These are phyloP conservation scores for Phyllosticta paracitricarpa DNA, from an alignment of 2,329 filamentous ascomycete species.

Conservation along the genomic window DNA sequence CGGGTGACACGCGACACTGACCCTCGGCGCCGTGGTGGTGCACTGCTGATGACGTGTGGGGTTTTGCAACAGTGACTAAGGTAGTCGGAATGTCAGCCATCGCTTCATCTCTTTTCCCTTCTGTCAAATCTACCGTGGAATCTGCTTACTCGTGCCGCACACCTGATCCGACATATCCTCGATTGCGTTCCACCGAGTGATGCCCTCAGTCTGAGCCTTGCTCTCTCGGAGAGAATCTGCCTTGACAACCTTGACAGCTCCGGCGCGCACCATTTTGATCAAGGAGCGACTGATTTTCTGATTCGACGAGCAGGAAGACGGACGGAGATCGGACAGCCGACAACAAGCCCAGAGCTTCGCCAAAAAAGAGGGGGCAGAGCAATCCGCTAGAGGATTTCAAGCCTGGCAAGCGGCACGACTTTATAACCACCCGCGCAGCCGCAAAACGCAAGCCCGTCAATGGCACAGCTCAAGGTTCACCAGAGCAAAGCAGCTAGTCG, in stretches of 20 bases:
- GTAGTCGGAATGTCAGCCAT: not conserved
- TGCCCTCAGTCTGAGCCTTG: slow-evolving; percentile 39
- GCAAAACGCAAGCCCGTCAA: not conserved
- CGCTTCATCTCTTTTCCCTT: not conserved
- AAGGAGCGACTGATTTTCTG: not conserved
- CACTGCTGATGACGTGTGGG: slow-evolving; percentile 51
- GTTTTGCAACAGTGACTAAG: slow-evolving; percentile 53
- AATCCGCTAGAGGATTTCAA: not conserved
- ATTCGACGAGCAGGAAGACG: not conserved
- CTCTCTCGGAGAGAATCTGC: slow-evolving; percentile 12
- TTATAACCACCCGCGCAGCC: not conserved
- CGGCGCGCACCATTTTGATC: slow-evolving; percentile 3
- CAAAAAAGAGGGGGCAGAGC: not conserved
- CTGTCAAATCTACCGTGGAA: not conserved
- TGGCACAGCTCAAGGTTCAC: not conserved
- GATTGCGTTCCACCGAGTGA: slow-evolving; percentile 48
- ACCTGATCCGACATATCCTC: slow-evolving; percentile 54
- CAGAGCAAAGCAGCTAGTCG: not conserved
- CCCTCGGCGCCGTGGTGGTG: slow-evolving; percentile 63
- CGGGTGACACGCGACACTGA: slow-evolving; percentile 21
- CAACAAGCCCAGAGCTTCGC: not conserved
- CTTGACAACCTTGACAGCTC: slow-evolving; percentile 8
- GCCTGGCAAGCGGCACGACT: not conserved
- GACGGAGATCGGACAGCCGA: not conserved
- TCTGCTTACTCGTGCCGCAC: slow-evolving; percentile 51